These are phyloP conservation scores for Gossypium raimondii DNA, from an alignment of 345 rosid genomes.

Conservation along the genomic window DNA sequence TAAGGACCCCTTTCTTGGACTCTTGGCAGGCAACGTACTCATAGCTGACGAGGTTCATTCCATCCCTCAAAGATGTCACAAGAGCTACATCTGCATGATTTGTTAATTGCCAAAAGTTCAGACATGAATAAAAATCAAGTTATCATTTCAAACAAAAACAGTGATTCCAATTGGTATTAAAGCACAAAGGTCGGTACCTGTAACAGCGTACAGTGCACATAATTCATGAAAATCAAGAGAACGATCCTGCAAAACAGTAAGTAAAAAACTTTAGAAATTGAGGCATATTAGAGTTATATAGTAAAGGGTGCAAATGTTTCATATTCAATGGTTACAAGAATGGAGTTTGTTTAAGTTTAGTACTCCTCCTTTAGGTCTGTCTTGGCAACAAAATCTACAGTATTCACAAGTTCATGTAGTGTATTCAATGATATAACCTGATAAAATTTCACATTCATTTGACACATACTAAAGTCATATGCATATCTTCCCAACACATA, in stretches of 20 bases:
- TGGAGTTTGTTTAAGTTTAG: not conserved
- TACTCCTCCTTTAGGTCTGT: not conserved
- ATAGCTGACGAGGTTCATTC: conserved; percentile 62
- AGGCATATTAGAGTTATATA: not conserved
- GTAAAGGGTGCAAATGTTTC: not conserved
- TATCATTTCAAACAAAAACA: not conserved
- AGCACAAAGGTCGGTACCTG: conserved; percentile 33
- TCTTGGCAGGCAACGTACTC: conserved; percentile 66
- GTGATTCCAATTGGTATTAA: not conserved
- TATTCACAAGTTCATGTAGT: not conserved
- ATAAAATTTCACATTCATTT: not conserved
- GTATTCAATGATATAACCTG: not conserved
- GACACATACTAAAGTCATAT: not conserved
- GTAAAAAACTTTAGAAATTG: conserved; percentile 18
- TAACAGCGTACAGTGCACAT: conserved; percentile 57
- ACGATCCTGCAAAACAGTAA: conserved; percentile 41
- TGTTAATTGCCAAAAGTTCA: not conserved
- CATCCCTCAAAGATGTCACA: conserved; percentile 56
- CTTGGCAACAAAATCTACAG: not conserved
- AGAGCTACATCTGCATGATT: conserved; percentile 44
- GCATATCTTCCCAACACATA: not conserved
- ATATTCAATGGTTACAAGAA: not conserved
- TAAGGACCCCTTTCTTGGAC: conserved; percentile 57
- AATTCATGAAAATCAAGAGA: conserved; percentile 56
- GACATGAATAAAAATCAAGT: not conserved